Percentiles rank a stretch among this genome's conserved stretches.
Evolutionary conservation across 768 basidiomycete species (phyloP).

Genomic region (Mycena pura): DNA sequence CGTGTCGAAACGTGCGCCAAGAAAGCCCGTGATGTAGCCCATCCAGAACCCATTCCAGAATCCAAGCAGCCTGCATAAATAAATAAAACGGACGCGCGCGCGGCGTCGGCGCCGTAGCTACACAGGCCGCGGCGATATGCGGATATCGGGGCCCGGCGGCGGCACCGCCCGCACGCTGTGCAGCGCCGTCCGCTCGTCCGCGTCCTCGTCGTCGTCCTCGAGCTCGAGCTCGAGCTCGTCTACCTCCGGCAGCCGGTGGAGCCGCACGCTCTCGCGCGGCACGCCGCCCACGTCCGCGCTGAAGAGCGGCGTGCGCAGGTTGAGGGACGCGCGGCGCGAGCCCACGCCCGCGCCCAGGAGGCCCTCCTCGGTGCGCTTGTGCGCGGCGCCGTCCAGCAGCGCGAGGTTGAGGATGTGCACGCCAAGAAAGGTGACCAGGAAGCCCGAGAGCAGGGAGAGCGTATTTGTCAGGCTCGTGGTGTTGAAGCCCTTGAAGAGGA

Average conservation of each 20-base stretch:
- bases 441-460: constrained; percentile 62
- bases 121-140: too few species aligned
- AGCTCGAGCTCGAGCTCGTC: too few species aligned
- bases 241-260: constrained; percentile 70
- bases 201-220: constrained; percentile 65
- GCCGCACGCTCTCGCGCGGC: constrained; percentile 51
- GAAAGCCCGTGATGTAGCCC: too few species aligned
- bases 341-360: constrained; percentile 20
- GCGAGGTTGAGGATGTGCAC: constrained; percentile 27
- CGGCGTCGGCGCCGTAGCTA: too few species aligned
- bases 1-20: too few species aligned
- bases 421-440: constrained; percentile 40
- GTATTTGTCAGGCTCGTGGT: constrained; percentile 82
- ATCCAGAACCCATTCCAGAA: too few species aligned
- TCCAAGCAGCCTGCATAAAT: too few species aligned
- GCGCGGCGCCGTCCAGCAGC: constrained; percentile 13
- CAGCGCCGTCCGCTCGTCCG: constrained; percentile 49
- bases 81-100: too few species aligned
- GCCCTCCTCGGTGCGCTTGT: not conserved
- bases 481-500: constrained; percentile 97
- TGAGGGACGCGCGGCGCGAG: constrained; percentile 65
- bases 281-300: constrained; percentile 50
- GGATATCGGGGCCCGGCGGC: too few species aligned
- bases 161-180: too few species aligned
- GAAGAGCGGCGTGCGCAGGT: constrained; percentile 72